Evolutionary conservation across 495 filamentous ascomycete species (phyloP), one percentile per base, ranked within the genome.

Genomic region (Chlorociboria aeruginascens): DNA sequence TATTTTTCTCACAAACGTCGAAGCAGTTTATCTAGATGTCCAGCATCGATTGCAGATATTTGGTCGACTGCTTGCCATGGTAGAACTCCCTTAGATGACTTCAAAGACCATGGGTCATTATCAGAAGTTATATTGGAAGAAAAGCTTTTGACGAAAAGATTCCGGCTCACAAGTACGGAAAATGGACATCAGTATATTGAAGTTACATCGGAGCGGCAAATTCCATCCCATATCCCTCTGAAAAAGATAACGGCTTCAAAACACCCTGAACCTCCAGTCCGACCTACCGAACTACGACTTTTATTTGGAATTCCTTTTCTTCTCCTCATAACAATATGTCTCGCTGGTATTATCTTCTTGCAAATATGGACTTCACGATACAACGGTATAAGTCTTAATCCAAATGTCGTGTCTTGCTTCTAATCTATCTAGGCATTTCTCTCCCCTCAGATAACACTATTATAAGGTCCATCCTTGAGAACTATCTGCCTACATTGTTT

Each of bases 401-500:
- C n/a, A n/a, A n/a, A n/a, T n/a, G n/a, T n/a, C n/a, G n/a, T n/a
- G n/a, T n/a, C n/a, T n/a, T n/a, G n/a, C n/a, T n/a, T n/a, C 25
- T 37, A 43, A n/a, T 39, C 10, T 34, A n/a, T 16, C 13, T 25
- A 7, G 42, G 17, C 33, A 40, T 30, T 32, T 48, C 61, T 3
- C 51, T 61, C 0, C 66, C 71, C 7, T 66, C 66, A 6, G 32
- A 46, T 0, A 67, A 61, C 34, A 40, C 56, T 10, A 38, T 69
- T 13, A 48, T 70, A 1, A 35, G 59, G 4, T 66, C 69, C 16
- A 13, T 75, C 6, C 25, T 71, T 0, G 58, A 66, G n/a, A 69
- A 67, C 31, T 71, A 69, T 40, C 39, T 70, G 0, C 71, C 72
- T 1, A 73, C 68, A 0, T 48, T 54, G 6, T 52, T 72, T 29